These are phyloP conservation scores for Suhomyces canberraensis DNA, from an alignment of 805 yeast genomes.

Conservation along the genomic window DNA sequence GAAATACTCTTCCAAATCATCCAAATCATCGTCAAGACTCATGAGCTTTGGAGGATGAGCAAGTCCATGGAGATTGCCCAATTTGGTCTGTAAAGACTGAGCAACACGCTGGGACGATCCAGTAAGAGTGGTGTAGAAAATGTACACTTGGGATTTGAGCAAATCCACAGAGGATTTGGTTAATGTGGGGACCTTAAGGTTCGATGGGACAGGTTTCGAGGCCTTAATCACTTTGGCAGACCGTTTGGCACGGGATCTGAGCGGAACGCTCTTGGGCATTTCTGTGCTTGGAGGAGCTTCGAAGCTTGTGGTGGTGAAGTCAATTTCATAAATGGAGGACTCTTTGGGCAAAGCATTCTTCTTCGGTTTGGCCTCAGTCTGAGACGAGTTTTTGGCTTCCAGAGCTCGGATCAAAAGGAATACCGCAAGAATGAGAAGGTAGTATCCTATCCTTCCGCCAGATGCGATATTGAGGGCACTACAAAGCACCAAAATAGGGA, in stretches of 20 bases:
- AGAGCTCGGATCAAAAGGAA: neutral
- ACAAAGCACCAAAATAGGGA: slow-evolving; percentile 2
- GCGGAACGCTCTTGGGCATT: slow-evolving; percentile 14
- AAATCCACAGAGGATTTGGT: slow-evolving; percentile 40
- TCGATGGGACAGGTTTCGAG: slow-evolving; percentile 20
- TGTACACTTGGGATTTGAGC: slow-evolving; percentile 53
- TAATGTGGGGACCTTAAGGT: slow-evolving; percentile 30
- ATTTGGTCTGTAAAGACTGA: slow-evolving; percentile 38
- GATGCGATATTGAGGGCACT: slow-evolving; percentile 1
- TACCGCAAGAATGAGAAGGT: neutral
- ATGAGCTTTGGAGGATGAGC: slow-evolving; percentile 48
- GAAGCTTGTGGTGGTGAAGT: slow-evolving; percentile 37
- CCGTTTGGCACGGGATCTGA: slow-evolving; percentile 25
- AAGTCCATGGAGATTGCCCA: slow-evolving; percentile 26
- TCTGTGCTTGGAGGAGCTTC: slow-evolving; percentile 21
- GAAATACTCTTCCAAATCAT: slow-evolving; percentile 81
- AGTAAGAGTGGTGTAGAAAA: slow-evolving; percentile 82
- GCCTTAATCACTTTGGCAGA: slow-evolving; percentile 43
- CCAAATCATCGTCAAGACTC: slow-evolving; percentile 75
- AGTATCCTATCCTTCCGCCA: slow-evolving; percentile 3
- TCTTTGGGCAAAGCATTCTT: slow-evolving; percentile 7
- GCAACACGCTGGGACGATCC: slow-evolving; percentile 80
- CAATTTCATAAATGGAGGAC: slow-evolving; percentile 40
- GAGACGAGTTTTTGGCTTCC: neutral
- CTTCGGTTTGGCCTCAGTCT: neutral